A percentile compares a stretch with the other conserved stretches of the same genome.
phyloP scores from a whole-genome alignment of 495 filamentous ascomycete species.

The Margaritispora aquatica region DNA sequence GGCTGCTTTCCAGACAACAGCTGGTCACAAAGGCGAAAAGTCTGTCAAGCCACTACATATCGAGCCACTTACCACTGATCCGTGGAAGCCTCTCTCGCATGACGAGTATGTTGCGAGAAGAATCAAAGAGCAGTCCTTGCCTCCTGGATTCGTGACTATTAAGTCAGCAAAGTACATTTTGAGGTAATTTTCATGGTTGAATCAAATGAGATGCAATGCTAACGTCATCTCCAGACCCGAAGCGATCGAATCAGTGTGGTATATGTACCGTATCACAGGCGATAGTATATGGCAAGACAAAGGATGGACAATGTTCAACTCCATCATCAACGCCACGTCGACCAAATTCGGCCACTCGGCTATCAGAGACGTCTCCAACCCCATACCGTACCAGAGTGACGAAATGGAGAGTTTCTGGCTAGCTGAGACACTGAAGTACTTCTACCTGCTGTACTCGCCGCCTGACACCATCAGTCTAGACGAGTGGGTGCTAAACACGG shows the following conservation, averaged over 20 bases:
- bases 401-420: constrained; percentile 59
- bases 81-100: constrained; percentile 44
- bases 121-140: constrained; percentile 57
- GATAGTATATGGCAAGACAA: constrained; percentile 73
- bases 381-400: constrained; percentile 23
- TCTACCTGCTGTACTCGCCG: constrained; percentile 70
- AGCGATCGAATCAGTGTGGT: constrained; percentile 92
- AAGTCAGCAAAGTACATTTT: constrained; percentile 63
- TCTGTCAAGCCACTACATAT: background rate
- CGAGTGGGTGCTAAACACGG: constrained; percentile 73
- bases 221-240: constrained; percentile 57
- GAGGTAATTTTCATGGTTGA: constrained; percentile 41
- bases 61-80: constrained; percentile 8
- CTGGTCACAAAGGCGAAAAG: background rate
- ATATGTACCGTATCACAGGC: constrained; percentile 90
- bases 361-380: constrained; percentile 63
- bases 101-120: constrained; percentile 55
- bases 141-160: constrained; percentile 59
- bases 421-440: constrained; percentile 76
- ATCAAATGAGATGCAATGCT: constrained; percentile 27
- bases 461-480: constrained; percentile 72
- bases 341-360: constrained; percentile 65
- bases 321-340: constrained; percentile 59
- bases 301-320: constrained; percentile 86
- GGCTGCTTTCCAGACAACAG: background rate